Percentiles rank a stretch among this genome's conserved stretches.
These are phyloP conservation scores for Tricholoma hemisulphureum DNA, from an alignment of 768 basidiomycete genomes.

Conservation along the genomic window DNA sequence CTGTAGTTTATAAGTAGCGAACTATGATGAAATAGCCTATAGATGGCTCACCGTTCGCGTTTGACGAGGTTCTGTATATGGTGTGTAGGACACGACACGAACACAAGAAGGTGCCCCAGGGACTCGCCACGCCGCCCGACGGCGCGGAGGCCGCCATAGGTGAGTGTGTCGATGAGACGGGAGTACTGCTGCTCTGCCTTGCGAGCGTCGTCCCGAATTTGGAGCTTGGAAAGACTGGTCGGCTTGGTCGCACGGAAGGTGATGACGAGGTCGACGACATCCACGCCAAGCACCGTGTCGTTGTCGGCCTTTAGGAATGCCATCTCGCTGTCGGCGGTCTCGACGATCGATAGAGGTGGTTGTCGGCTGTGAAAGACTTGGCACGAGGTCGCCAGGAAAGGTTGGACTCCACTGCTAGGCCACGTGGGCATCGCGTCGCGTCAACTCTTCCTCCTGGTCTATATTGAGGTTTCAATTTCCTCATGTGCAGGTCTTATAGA, in stretches of 20 bases:
- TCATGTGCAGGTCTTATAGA: too few species aligned
- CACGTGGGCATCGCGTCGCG: too few species aligned
- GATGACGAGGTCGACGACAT: slow-evolving; percentile 74
- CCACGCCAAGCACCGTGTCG: slow-evolving; percentile 9
- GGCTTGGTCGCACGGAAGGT: slow-evolving; percentile 59
- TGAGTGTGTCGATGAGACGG: slow-evolving; percentile 59
- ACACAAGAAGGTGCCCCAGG: slow-evolving; percentile 71
- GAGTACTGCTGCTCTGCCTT: slow-evolving; percentile 72
- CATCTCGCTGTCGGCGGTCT: neutral
- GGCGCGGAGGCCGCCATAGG: slow-evolving; percentile 60
- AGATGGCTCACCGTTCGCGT: slow-evolving; percentile 63
- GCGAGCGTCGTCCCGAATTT: slow-evolving; percentile 57
- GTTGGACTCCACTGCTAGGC: too few species aligned
- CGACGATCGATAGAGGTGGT: too few species aligned
- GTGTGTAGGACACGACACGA: slow-evolving; percentile 66
- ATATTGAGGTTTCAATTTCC: too few species aligned
- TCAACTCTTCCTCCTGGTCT: too few species aligned
- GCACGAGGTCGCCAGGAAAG: neutral
- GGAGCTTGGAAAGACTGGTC: slow-evolving; percentile 55
- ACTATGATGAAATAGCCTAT: neutral
- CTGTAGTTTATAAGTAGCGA: slow-evolving; percentile 32
- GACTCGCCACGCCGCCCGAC: slow-evolving; percentile 77
- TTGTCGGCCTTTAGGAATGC: neutral
- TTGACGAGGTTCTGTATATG: slow-evolving; percentile 65
- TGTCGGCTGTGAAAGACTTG: too few species aligned